phyloP scores from a whole-genome alignment of 495 filamentous ascomycete genomes.

The Trypethelium eluteriae region DNA sequence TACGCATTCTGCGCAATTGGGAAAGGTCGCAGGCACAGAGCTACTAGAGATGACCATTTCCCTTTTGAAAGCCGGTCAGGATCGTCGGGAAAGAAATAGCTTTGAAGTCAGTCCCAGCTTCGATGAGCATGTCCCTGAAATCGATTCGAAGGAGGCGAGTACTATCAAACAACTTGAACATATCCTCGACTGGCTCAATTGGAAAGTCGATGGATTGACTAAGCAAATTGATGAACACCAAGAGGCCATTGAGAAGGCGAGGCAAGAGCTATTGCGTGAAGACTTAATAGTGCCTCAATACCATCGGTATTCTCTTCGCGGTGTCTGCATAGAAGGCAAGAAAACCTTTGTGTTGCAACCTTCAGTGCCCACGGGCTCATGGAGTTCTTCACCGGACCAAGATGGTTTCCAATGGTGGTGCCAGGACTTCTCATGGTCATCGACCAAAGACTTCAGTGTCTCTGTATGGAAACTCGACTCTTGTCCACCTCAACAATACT shows the following conservation, averaged over 20 bases:
- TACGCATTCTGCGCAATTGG: slow-evolving; percentile 16
- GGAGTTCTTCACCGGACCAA: not conserved
- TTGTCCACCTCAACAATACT: not conserved
- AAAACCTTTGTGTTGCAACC: slow-evolving; percentile 25
- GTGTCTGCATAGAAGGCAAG: slow-evolving; percentile 23
- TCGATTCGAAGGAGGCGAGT: slow-evolving; percentile 16
- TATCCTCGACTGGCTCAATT: slow-evolving; percentile 17
- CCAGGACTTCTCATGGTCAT: slow-evolving; percentile 11
- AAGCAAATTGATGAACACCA: slow-evolving; percentile 11
- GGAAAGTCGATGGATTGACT: slow-evolving; percentile 20
- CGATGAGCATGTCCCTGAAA: slow-evolving; percentile 10
- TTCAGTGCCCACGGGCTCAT: slow-evolving; percentile 10
- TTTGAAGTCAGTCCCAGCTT: not conserved
- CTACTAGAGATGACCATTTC: slow-evolving; percentile 18
- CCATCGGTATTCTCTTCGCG: slow-evolving; percentile 25
- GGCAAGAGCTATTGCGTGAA: slow-evolving; percentile 10
- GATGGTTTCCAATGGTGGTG: slow-evolving; percentile 23
- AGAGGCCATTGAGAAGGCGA: slow-evolving; percentile 14
- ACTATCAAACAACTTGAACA: slow-evolving; percentile 19
- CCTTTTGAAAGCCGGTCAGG: not conserved
- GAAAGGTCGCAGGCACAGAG: slow-evolving; percentile 5
- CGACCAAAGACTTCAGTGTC: not conserved
- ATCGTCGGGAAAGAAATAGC: not conserved
- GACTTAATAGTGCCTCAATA: not conserved
- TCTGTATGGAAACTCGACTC: slow-evolving; percentile 16